Evolutionary conservation across 768 basidiomycete species (phyloP), one percentile per base, ranked within the genome.

Genomic region (Pleurotus citrinopileatus): DNA sequence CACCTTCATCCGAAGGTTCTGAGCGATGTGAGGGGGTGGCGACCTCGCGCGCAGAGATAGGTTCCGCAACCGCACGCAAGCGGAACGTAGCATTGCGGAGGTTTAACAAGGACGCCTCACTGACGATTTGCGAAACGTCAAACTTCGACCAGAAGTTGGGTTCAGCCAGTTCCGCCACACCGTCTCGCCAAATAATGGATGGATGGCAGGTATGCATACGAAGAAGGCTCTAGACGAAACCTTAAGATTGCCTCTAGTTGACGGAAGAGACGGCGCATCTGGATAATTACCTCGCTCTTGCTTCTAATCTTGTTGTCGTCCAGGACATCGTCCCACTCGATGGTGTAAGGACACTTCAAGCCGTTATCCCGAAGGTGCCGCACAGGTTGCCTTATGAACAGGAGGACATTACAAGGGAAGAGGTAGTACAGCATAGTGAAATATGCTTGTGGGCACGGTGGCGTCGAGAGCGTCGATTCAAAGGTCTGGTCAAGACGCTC

Each of bases 391-490:
- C 84, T 82, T 51, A 94, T 68, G 67, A 97, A 97, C 52, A 79
- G 80, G 55, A 96, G 73, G 37, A 90, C 76, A 71, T 95, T 97
- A 70, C 86, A 89, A 1, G 94, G 94, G 73, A 91, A 97, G 44
- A 94, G 81, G 61, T 92, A 94, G 70, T 95, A 96, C 57, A 97
- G 73, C 42, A 79, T 78, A 2, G 86, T 86, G 70, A 94, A 94
- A 62, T 82, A 90, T 40, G 73, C 77, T 17, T 82, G 77, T 13
- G 83, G 77, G 3, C 82, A 79, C 15, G 90, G 88, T 1, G 81
- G 70, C 25, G 73, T 68, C 12, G 82, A 77, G n/a, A 73, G 67
- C 1, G 73, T 74, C 8, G 76, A 72, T 58, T 78, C 72, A 63
- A 89, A 83, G 1, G 82, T 75, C 60, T 75, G 72, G 45, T 88